Percentiles rank a stretch among this genome's conserved stretches.
Evolutionary conservation across 1,139 yeast species (phyloP).

Genomic region (Saccharomyces hybrid): DNA sequence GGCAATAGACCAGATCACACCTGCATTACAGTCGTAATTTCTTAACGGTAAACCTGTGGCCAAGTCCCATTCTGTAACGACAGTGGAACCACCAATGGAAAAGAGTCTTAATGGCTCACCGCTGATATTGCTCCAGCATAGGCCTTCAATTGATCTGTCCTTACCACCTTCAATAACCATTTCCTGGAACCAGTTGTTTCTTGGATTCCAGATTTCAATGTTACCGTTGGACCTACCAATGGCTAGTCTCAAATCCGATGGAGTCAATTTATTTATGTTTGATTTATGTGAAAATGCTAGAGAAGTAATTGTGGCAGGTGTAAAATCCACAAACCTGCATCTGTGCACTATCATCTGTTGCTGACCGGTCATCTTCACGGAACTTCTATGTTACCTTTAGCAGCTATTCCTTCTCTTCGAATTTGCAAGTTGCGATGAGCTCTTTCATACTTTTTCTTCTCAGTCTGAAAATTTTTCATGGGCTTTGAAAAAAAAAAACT

Average conservation of each 20-base stretch:
- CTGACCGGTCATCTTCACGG: background rate
- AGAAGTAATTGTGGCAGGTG: conserved; percentile 80
- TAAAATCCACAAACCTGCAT: conserved; percentile 84
- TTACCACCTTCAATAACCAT: conserved; percentile 68
- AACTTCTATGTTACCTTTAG: background rate
- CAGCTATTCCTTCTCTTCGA: background rate
- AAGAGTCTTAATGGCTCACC: conserved; percentile 60
- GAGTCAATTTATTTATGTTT: conserved; percentile 40
- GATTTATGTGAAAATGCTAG: conserved; percentile 72
- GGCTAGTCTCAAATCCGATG: conserved; percentile 67
- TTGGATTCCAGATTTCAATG: conserved; percentile 93
- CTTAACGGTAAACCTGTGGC: conserved; percentile 60
- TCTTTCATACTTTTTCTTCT: background rate
- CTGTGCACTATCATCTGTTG: conserved; percentile 49
- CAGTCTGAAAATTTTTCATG: conserved; percentile 2
- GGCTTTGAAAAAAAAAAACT: background rate
- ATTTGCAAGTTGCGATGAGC: background rate
- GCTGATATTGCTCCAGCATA: conserved; percentile 60
- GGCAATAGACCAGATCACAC: conserved; percentile 85
- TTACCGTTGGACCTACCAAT: conserved; percentile 93
- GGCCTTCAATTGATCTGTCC: conserved; percentile 81
- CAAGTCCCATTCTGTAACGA: conserved; percentile 88
- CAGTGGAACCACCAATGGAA: conserved; percentile 90
- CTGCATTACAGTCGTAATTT: conserved; percentile 87
- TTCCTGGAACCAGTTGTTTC: conserved; percentile 50